Conservation (phyloP, 768 basidiomycete species). For the Clitopilus hobsonii region DNA sequence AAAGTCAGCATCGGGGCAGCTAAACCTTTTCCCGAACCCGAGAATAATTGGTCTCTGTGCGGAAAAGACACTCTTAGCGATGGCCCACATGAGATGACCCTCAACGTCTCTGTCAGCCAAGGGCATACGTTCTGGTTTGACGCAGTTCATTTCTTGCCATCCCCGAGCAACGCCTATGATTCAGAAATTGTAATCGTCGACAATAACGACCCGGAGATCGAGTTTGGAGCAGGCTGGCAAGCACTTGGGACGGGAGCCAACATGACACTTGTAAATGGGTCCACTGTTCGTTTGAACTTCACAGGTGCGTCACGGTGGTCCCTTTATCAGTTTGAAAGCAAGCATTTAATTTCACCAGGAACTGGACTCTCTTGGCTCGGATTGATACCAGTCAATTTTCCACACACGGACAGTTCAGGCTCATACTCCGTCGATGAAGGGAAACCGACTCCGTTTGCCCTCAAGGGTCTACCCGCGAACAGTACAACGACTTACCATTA, state of each 20-base stretch:
- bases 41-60: too few relatives aligned
- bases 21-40: too few relatives aligned
- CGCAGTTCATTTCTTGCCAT: constrained; percentile 5
- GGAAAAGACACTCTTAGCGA: too few relatives aligned
- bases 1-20: too few relatives aligned
- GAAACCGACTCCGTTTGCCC: constrained; percentile 8
- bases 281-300: neutral
- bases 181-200: neutral
- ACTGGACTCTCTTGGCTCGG: neutral
- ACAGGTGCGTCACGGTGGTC: neutral
- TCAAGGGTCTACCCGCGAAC: constrained; percentile 10
- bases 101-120: neutral
- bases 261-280: neutral
- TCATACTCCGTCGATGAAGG: too few relatives aligned
- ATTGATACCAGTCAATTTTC: too few relatives aligned
- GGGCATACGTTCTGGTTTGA: neutral
- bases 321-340: too few relatives aligned
- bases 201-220: constrained; percentile 4
- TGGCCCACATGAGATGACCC: too few relatives aligned
- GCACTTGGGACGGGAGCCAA: neutral
- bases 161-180: neutral
- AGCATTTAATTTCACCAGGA: too few relatives aligned
- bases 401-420: too few relatives aligned
- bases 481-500: constrained; percentile 12
- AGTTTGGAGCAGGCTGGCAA: neutral